Base-by-base conservation (phyloP, 2,329 filamentous ascomycete genomes). In the Calonectria multiphialidica region DNA sequence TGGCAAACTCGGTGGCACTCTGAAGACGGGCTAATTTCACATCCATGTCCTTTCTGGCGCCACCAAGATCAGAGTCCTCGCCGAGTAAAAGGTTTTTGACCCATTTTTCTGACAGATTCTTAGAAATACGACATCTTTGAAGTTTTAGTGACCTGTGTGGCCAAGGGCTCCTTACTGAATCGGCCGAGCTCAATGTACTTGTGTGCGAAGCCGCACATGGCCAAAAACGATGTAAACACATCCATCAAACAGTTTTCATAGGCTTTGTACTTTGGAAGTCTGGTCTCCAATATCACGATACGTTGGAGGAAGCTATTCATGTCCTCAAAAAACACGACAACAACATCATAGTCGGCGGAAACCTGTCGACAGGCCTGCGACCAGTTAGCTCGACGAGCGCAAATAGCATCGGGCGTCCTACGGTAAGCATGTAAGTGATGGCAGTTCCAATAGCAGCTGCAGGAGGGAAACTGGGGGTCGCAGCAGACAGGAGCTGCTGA, bases 241-340 rank as follows among this genome's bases (percentile, higher is more conserved):
- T 83, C 80, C 77, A 83, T 82, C 2, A 85, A 68, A 37, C 80
- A 82, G 33, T 79, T 81, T 57, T 81, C 77, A 42, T 83, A 83
- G 0, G 79, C 78, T 25, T 74, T 78, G 33, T 76, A 45, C 7
- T 77, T 72, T 0, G 82, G 81, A 2, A 83, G 72, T n/a, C 81
- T 76, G 0, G 73, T 76, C 69, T 85, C 80, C 0, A 85, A 53
- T 6, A 84, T 80, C 0, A 80, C 77, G 0, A 84, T 79, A 1
- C 83, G 78, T 33, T 80, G 73, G 5, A 85, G 74, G 28, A 85
- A 84, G 7, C 81, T 81, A 57, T 81, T 81, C 76, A 84, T 84
- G 13, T 82, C 79, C 2, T 82, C 79, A 59, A 86, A 85, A 65
- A 85, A 86, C 2, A 78, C 78, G n/a, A 81, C 77, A 0, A 86